A percentile compares a stretch with the other conserved stretches of the same genome.
Conservation (phyloP, 768 basidiomycete genomes). For the Termitomyces sp. region DNA sequence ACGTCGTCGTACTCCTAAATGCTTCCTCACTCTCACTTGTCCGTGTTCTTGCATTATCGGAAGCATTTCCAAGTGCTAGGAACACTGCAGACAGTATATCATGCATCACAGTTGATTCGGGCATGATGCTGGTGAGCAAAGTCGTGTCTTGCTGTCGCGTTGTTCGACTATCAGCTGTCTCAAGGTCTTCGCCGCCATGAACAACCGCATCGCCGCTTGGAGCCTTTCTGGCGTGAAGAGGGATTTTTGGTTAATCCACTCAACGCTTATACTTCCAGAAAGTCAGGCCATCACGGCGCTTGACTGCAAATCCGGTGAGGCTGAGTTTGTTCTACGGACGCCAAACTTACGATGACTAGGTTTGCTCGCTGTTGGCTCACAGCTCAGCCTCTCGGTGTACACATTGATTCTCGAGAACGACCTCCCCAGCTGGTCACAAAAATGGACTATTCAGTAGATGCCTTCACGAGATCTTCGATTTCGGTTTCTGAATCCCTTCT, state of each 20-base stretch:
- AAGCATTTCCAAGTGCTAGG: slow-evolving; percentile 65
- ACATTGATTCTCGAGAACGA: slow-evolving; percentile 78
- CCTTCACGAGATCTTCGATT: neutral
- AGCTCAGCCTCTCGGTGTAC: slow-evolving; percentile 60
- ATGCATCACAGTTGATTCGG: slow-evolving; percentile 66
- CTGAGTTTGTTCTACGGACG: neutral
- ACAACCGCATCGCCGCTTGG: slow-evolving; percentile 71
- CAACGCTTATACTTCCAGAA: slow-evolving; percentile 64
- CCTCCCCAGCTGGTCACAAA: slow-evolving; percentile 76
- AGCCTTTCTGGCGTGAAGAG: slow-evolving; percentile 60
- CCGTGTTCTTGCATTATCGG: slow-evolving; percentile 73
- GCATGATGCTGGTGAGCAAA: slow-evolving; percentile 65
- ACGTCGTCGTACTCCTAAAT: slow-evolving; percentile 66
- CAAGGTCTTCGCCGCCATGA: slow-evolving; percentile 72
- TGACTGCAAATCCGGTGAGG: slow-evolving; percentile 68
- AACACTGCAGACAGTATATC: slow-evolving; percentile 42
- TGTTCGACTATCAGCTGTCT: slow-evolving; percentile 12
- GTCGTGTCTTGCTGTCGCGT: slow-evolving; percentile 3
- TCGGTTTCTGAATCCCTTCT: slow-evolving; percentile 5
- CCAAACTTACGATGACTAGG: slow-evolving; percentile 42
- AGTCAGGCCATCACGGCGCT: slow-evolving; percentile 51
- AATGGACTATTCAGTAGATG: slow-evolving; percentile 65
- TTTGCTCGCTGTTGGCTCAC: slow-evolving; percentile 65
- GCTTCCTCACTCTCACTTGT: slow-evolving; percentile 60
- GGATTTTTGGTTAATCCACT: slow-evolving; percentile 75